Evolutionary conservation across 2,329 filamentous ascomycete genomes (phyloP).

Genomic region (Ilyonectria sp.): DNA sequence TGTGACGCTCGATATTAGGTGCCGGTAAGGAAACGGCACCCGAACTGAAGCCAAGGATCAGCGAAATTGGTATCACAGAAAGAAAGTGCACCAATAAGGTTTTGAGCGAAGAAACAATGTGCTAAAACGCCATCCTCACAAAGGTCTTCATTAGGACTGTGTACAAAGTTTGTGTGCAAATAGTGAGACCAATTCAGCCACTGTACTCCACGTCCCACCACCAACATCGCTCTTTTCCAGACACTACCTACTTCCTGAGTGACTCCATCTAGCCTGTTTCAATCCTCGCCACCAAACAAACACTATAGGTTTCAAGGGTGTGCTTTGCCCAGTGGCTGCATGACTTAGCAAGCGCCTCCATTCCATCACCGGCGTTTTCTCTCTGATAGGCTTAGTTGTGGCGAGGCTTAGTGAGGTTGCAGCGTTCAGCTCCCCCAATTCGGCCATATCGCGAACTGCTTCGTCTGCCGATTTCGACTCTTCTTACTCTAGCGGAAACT

Average conservation of each 20-base stretch:
- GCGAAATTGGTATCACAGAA: too few species aligned
- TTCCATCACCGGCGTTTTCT: neutral
- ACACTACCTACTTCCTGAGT: neutral
- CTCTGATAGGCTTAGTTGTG: slow-evolving; percentile 8
- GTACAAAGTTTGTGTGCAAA: too few species aligned
- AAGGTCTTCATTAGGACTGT: too few species aligned
- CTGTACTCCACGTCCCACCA: too few species aligned
- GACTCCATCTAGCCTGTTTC: neutral
- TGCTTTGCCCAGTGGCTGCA: neutral
- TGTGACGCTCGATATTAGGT: neutral
- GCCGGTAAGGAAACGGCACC: too few species aligned
- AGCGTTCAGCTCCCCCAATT: neutral
- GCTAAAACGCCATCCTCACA: too few species aligned
- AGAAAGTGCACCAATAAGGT: too few species aligned
- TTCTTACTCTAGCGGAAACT: neutral
- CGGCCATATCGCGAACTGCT: neutral
- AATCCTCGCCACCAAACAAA: neutral
- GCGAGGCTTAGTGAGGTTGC: neutral
- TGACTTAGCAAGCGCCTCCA: slow-evolving; percentile 8
- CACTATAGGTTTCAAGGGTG: neutral
- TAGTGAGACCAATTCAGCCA: too few species aligned
- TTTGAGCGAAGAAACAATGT: too few species aligned
- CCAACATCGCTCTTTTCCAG: neutral
- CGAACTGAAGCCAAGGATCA: too few species aligned
- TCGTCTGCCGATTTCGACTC: neutral